These are phyloP conservation scores for Trichoderma asperelloides DNA, from an alignment of 495 filamentous ascomycete genomes.

Conservation along the genomic window DNA sequence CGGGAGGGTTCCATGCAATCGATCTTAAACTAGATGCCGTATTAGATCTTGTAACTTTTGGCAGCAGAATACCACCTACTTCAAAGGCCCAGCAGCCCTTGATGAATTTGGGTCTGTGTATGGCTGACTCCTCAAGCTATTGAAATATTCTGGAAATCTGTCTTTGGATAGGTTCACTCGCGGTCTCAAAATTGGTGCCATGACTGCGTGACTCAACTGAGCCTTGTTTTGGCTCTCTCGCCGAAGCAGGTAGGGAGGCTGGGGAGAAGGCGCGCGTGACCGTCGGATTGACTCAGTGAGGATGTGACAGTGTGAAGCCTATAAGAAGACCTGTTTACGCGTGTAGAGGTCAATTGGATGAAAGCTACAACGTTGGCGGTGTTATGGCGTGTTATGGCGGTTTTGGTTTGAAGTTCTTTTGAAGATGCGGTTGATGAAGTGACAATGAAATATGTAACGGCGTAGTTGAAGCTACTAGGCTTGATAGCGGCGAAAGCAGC, in stretches of 20 bases:
- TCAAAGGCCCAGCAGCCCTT: constrained; percentile 36
- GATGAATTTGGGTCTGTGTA: constrained; percentile 50
- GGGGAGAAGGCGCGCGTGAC: neutral
- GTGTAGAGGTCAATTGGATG: neutral
- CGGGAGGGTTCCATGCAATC: constrained; percentile 83
- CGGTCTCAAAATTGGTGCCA: constrained; percentile 43
- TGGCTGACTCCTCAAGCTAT: constrained; percentile 47
- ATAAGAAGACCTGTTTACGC: neutral
- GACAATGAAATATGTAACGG: neutral
- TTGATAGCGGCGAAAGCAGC: too few relatives aligned
- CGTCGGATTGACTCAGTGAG: neutral
- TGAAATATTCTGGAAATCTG: constrained; percentile 49
- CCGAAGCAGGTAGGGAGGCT: neutral
- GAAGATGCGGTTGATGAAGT: neutral
- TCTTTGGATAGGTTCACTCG: constrained; percentile 54
- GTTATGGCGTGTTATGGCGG: neutral
- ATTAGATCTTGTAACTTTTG: neutral
- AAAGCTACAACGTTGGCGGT: neutral
- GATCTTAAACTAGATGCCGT: constrained; percentile 42
- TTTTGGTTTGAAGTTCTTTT: neutral
- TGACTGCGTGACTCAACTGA: constrained; percentile 15
- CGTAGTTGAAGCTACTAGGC: too few relatives aligned
- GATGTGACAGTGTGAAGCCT: neutral
- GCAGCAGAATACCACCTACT: constrained; percentile 9
- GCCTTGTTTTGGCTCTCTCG: neutral